These are phyloP conservation scores for Glaciozyma antarctica DNA, from an alignment of 768 basidiomycete genomes.

Conservation along the genomic window DNA sequence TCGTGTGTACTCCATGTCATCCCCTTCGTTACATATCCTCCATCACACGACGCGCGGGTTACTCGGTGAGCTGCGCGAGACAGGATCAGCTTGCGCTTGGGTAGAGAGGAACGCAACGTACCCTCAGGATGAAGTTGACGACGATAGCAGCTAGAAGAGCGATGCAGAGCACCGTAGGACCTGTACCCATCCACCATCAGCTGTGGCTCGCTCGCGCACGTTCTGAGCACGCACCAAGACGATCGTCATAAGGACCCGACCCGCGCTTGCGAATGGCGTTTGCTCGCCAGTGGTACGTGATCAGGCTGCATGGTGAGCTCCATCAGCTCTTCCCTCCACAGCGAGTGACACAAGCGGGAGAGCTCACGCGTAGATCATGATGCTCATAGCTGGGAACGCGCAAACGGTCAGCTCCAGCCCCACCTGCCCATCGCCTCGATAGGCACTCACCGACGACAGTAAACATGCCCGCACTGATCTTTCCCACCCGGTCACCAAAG, in stretches of 20 bases:
- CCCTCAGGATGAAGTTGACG: slow-evolving; percentile 27
- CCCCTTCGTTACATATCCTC: no score
- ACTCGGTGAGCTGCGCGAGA: no score
- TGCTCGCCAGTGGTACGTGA: slow-evolving; percentile 94
- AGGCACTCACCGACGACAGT: slow-evolving; percentile 68
- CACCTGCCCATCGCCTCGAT: no score
- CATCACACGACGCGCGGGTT: no score
- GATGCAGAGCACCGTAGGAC: slow-evolving; percentile 55
- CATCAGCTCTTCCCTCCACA: background rate
- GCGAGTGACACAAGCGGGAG: background rate
- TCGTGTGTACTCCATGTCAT: no score
- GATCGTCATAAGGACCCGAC: slow-evolving; percentile 90
- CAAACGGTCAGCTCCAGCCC: slow-evolving; percentile 8
- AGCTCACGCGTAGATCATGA: slow-evolving; percentile 80
- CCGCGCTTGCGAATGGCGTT: slow-evolving; percentile 82
- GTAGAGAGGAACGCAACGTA: background rate
- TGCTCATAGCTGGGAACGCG: slow-evolving; percentile 64
- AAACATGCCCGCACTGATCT: slow-evolving; percentile 93
- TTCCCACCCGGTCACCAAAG: slow-evolving; percentile 96
- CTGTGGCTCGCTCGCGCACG: slow-evolving; percentile 40
- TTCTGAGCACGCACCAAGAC: slow-evolving; percentile 36
- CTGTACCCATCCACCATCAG: slow-evolving; percentile 42
- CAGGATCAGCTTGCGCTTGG: background rate
- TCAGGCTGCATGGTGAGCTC: slow-evolving; percentile 42
- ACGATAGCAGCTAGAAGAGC: slow-evolving; percentile 58